Percentiles rank a stretch among this genome's conserved stretches.
phyloP scores from a whole-genome alignment of 495 filamentous ascomycete genomes.

The Rostrohypoxylon terebratum region DNA sequence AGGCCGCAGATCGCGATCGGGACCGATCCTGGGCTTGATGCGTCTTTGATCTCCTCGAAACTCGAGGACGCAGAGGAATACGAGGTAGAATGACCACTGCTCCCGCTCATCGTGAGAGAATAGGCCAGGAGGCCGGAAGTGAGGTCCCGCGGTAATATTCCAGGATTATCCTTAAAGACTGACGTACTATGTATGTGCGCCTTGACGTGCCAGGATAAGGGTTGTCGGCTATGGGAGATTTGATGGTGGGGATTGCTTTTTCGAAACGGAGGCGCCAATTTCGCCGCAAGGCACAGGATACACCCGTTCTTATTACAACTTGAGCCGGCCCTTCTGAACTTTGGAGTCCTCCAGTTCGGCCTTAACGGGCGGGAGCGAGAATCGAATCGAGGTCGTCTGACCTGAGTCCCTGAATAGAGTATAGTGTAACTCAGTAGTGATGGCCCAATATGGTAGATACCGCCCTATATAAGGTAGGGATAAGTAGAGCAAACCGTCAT shows the following conservation, averaged over 20 bases:
- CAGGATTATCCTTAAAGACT: slow-evolving; percentile 23
- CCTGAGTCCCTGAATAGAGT: slow-evolving; percentile 28
- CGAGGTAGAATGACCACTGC: slow-evolving; percentile 15
- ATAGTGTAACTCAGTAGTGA: slow-evolving; percentile 31
- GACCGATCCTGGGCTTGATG: slow-evolving; percentile 9
- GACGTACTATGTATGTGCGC: neutral
- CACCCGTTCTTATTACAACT: slow-evolving; percentile 28
- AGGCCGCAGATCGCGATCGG: slow-evolving; percentile 64
- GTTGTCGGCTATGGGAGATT: neutral
- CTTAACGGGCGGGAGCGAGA: slow-evolving; percentile 15
- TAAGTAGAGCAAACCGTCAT: slow-evolving; percentile 29
- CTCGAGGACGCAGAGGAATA: slow-evolving; percentile 32
- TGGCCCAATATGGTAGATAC: slow-evolving; percentile 31
- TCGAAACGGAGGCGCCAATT: slow-evolving; percentile 1
- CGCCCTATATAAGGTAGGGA: slow-evolving; percentile 28
- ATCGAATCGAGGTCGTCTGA: slow-evolving; percentile 30
- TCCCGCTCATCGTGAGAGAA: slow-evolving; percentile 24
- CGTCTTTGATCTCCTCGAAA: slow-evolving; percentile 35
- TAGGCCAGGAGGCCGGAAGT: slow-evolving; percentile 2
- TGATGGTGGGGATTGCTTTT: slow-evolving; percentile 9
- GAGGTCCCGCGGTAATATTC: slow-evolving; percentile 9
- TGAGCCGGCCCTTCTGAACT: neutral
- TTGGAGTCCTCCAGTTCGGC: slow-evolving; percentile 3
- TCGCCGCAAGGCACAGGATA: slow-evolving; percentile 16
- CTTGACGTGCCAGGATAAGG: slow-evolving; percentile 13